A percentile compares a stretch with the other conserved stretches of the same genome.
Conservation (phyloP, 2,329 filamentous ascomycete genomes). For the Aspergillus brunneoviolaceus region DNA sequence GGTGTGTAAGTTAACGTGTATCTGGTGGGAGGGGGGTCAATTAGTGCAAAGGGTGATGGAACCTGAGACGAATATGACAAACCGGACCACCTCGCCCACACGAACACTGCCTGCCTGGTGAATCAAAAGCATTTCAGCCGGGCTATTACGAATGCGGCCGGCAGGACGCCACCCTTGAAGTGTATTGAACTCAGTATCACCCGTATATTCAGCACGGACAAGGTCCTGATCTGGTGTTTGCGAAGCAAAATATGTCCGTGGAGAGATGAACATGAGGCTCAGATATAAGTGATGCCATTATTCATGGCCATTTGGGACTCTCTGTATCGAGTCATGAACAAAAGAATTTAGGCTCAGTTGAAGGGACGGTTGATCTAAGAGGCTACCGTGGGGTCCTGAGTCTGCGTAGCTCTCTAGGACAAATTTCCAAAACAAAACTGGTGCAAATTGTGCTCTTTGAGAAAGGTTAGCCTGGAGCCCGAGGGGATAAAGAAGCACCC, state of each 20-base stretch:
- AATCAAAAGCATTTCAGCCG: conserved; percentile 72
- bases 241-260: conserved; percentile 44
- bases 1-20: conserved; percentile 91
- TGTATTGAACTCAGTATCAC: conserved; percentile 29
- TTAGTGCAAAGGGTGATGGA: not conserved
- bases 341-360: too few relatives aligned
- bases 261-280: conserved; percentile 44
- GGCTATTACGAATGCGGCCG: conserved; percentile 21
- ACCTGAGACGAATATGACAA: conserved; percentile 33
- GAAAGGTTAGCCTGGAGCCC: too few relatives aligned
- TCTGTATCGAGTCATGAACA: not conserved
- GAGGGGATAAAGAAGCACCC: too few relatives aligned
- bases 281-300: conserved; percentile 22
- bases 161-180: conserved; percentile 37
- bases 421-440: too few relatives aligned
- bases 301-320: not conserved
- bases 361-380: too few relatives aligned
- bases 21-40: conserved; percentile 34
- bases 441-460: too few relatives aligned
- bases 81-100: conserved; percentile 90
- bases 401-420: too few relatives aligned
- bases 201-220: conserved; percentile 21
- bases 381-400: too few relatives aligned
- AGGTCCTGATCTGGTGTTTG: conserved; percentile 37
- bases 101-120: conserved; percentile 90